Conservation (phyloP, 2,329 filamentous ascomycete genomes). For the Cordyceps cicadae region DNA sequence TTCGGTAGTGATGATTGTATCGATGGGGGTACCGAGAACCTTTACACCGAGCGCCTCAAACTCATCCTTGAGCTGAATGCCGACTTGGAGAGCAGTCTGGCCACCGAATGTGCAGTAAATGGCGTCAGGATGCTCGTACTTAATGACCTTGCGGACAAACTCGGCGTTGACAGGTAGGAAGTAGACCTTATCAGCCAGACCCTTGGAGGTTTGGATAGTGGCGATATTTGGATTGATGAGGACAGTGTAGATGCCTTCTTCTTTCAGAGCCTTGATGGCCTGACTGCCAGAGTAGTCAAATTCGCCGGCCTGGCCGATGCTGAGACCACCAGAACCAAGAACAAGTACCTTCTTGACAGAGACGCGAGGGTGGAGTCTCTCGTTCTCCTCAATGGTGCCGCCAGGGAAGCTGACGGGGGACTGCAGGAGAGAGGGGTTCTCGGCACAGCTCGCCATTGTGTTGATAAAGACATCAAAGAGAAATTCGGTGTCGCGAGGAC, state of each 20-base stretch:
- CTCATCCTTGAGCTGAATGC: constrained; percentile 95
- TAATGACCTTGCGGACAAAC: constrained; percentile 95
- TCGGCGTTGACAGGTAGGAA: constrained; percentile 95
- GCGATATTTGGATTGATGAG: constrained; percentile 99
- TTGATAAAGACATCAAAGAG: constrained; percentile 95
- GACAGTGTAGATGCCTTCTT: constrained; percentile 96
- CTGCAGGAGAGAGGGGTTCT: constrained; percentile 57
- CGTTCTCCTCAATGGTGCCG: constrained; percentile 71
- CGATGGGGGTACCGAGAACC: constrained; percentile 91
- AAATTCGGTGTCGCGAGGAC: constrained; percentile 90
- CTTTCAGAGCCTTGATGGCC: constrained; percentile 95
- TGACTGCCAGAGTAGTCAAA: constrained; percentile 99
- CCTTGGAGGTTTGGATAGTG: constrained; percentile 97
- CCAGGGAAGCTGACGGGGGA: constrained; percentile 81
- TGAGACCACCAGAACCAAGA: constrained; percentile 87
- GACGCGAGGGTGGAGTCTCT: constrained; percentile 66
- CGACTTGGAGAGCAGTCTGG: constrained; percentile 92
- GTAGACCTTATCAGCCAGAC: constrained; percentile 96
- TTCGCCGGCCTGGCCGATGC: constrained; percentile 95
- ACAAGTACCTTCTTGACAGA: constrained; percentile 91
- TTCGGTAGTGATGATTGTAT: constrained; percentile 97
- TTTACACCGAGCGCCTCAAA: constrained; percentile 87
- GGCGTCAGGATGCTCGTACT: constrained; percentile 87
- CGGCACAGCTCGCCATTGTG: constrained; percentile 65
- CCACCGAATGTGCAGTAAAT: constrained; percentile 98